Base-by-base conservation (phyloP, 1,139 yeast species). In the Yamadazyma atlantica region DNA sequence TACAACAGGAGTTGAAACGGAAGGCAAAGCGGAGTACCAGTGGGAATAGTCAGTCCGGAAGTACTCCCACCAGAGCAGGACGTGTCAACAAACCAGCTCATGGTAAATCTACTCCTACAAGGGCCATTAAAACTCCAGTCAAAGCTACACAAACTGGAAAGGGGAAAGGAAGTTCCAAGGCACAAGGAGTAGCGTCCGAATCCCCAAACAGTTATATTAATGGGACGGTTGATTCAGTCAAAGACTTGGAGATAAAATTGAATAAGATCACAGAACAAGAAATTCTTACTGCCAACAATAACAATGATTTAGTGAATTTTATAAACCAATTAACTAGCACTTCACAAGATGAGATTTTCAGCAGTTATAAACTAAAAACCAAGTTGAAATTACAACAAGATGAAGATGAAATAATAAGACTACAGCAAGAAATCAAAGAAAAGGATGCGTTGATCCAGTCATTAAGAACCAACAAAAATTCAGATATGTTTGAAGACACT, bases 311-410 rank as follows among this genome's bases (percentile, higher is more conserved):
- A 25, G 50, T 66, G 11, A 56, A 54, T 22, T 46, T 69, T 19
- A 55, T 70, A 25, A 64, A 66, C 37, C 50, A 57, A 13, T 51
- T 68, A 17, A 59, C 69, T 8, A 55, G 60, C 32, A 63, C 70
- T 4, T 53, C 60, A 26, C 71, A 65, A 39, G 75, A 69, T 45
- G 62, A 57, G 35, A 32, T 63, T 10, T 65, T 68, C 38, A 45
- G 50, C 3, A 51, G 53, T 34, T 68, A 62, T 46, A 58, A 60
- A 39, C 41, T 46, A n/a, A 58, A 59, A 22, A 57, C 58, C 1
- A 55, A 53, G 27, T 40, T 51, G 4, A 67, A 64, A 35, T 42
- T 65, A 35, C 60, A 56, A 6, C 48, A 55, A 14, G 67, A 67
- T 39, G 59, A 61, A 32, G 46, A 44, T 21, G 42, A 58, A 19